phyloP scores from a whole-genome alignment of 2,329 filamentous ascomycete species.

The Fusarium mundagurra region DNA sequence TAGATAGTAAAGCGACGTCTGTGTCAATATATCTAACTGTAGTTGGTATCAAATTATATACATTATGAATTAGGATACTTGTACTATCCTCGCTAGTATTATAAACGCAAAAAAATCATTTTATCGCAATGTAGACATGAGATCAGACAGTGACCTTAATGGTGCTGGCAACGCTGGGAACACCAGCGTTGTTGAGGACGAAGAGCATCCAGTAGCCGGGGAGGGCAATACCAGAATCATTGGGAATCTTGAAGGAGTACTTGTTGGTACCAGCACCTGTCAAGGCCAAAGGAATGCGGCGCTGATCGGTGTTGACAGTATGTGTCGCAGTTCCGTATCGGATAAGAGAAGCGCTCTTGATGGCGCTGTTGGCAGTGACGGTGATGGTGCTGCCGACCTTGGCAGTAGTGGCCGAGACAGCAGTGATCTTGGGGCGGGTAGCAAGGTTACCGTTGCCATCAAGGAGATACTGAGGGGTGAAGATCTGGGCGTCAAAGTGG shows the following conservation, averaged over 20 bases:
- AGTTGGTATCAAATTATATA: conserved; percentile 12
- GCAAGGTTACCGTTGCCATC: conserved; percentile 24
- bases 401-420: conserved; percentile 12
- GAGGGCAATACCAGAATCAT: conserved; percentile 29
- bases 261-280: conserved; percentile 17
- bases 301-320: conserved; percentile 36
- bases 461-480: conserved; percentile 28
- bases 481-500: conserved; percentile 38
- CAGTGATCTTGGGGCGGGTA: conserved; percentile 21
- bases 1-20: background rate
- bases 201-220: conserved; percentile 39
- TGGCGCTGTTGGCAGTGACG: conserved; percentile 7
- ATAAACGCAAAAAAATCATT: background rate
- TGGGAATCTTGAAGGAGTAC: conserved; percentile 27
- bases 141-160: conserved; percentile 25
- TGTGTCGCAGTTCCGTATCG: conserved; percentile 36
- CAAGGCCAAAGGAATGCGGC: conserved; percentile 26
- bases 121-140: background rate
- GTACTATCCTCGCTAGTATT: background rate
- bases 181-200: conserved; percentile 27
- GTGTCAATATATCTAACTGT: background rate
- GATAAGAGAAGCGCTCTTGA: conserved; percentile 26
- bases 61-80: conserved; percentile 2
- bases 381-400: conserved; percentile 29
- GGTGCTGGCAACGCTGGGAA: conserved; percentile 32